Base-by-base conservation (phyloP, 129 eudicot genomes). In the Cynara cardunculus region DNA sequence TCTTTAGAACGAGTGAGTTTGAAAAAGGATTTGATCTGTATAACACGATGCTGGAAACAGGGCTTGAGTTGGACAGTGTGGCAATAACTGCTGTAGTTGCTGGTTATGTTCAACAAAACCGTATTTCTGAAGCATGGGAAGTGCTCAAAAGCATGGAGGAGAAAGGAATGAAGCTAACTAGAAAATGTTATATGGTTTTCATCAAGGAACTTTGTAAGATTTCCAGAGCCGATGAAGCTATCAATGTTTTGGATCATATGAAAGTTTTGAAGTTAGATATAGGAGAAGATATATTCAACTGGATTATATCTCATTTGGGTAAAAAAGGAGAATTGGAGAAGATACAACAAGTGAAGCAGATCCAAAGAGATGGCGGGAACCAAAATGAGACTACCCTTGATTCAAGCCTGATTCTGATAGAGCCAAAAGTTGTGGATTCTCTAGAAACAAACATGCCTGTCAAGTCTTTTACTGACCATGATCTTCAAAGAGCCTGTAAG, bases 171-270 rank as follows among this genome's bases (percentile, higher is more conserved):
- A 86, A 53, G 81, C 68, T 84, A 7, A 89, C 84, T 84, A 87
- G 80, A 8, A 90, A 88, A 84, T 82, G 85, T 27, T 94, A 87
- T 56, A 49, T 68, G 26, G 70, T 88, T 71, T 89, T 85, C 70
- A 80, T 94, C 56, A 94, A 91, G 83, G 98, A 89, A 83, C 90
- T 94, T 31, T 85, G 89, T 37, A 91, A 89, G 86, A 81, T 84
- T 71, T 88, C 90, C 14, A 83, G 61, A 62, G 85, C 83, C 31
- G 89, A 88, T 84, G 97, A 94, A 74, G 83, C 89, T 9, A 2
- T 88, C 75, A 89, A 87, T 30, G 88, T 94, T 53, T 81, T 89
- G 79, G 44, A 78, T 79, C 89, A 89, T 79, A 84, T 90, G 90
- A 83, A 85, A 84, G 87, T 69, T 73, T 67, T 83, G 27, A 86